These are phyloP conservation scores for Claviceps maximensis DNA, from an alignment of 2,329 filamentous ascomycete species.

Conservation along the genomic window DNA sequence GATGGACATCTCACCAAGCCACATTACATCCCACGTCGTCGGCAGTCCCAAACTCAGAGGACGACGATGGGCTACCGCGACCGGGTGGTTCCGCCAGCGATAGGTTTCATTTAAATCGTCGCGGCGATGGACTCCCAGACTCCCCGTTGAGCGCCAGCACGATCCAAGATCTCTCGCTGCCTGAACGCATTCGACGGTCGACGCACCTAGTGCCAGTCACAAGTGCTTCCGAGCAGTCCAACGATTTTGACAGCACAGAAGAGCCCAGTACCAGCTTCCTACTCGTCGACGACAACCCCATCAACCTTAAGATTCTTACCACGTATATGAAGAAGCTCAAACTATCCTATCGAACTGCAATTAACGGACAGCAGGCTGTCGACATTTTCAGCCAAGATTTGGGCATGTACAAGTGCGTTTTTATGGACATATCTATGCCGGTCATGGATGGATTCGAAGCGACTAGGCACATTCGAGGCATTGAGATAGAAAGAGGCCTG, in stretches of 20 bases:
- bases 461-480: conserved; percentile 28
- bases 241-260: not conserved
- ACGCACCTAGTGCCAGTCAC: not conserved
- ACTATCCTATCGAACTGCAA: conserved; percentile 10
- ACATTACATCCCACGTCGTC: not conserved
- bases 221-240: not conserved
- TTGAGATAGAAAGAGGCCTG: not conserved
- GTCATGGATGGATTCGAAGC: conserved; percentile 36
- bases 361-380: conserved; percentile 17
- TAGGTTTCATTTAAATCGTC: not conserved
- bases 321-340: conserved; percentile 17
- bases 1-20: conserved; percentile 3
- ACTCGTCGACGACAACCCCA: conserved; percentile 25
- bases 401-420: conserved; percentile 12
- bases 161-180: not conserved
- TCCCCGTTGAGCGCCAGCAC: not conserved
- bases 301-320: conserved; percentile 20
- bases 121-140: not conserved
- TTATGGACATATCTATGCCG: conserved; percentile 40
- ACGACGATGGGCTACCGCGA: not conserved
- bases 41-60: not conserved
- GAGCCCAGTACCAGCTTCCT: conserved; percentile 5
- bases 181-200: conserved; percentile 1
- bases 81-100: not conserved
- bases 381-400: conserved; percentile 11